Conservation (phyloP, 208 protist genomes). For the Trypanosoma mega region DNA sequence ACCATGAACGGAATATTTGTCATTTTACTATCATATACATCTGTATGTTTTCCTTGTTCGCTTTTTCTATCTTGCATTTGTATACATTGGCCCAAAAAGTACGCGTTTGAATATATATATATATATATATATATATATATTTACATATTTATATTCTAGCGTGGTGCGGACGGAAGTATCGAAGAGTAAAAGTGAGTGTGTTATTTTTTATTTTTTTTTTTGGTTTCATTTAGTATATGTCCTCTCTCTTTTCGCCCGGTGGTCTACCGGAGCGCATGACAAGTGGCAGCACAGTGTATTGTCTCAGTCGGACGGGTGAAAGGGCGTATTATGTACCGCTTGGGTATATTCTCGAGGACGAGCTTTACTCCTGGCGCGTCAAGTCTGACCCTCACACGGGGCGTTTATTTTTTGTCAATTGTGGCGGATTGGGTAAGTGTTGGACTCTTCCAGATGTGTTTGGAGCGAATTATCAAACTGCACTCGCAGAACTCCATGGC, state of each 20-base stretch:
- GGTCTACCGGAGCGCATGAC: conserved; percentile 7
- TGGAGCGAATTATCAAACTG: not conserved
- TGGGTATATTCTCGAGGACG: conserved; percentile 15
- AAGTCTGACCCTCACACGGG: conserved; percentile 20
- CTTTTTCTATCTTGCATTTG: no score
- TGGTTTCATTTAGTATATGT: not conserved
- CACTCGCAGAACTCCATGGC: not conserved
- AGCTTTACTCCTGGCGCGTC: conserved; percentile 17
- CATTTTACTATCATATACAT: no score
- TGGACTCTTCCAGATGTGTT: conserved; percentile 20
- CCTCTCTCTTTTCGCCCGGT: not conserved
- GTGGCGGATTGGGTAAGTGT: conserved; percentile 12
- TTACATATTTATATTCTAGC: no score
- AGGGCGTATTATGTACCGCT: conserved; percentile 13
- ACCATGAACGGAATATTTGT: no score
- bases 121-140: no score
- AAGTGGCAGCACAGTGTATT: conserved; percentile 12
- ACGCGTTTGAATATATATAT: no score
- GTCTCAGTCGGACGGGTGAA: conserved; percentile 8
- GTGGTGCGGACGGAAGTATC: no score
- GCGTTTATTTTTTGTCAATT: conserved; percentile 21
- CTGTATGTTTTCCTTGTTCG: no score
- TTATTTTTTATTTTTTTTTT: not conserved
- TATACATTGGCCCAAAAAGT: no score
- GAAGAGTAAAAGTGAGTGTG: not conserved